These are phyloP conservation scores for Malassezia caprae DNA, from an alignment of 1,284 basidiomycete species.

Conservation along the genomic window DNA sequence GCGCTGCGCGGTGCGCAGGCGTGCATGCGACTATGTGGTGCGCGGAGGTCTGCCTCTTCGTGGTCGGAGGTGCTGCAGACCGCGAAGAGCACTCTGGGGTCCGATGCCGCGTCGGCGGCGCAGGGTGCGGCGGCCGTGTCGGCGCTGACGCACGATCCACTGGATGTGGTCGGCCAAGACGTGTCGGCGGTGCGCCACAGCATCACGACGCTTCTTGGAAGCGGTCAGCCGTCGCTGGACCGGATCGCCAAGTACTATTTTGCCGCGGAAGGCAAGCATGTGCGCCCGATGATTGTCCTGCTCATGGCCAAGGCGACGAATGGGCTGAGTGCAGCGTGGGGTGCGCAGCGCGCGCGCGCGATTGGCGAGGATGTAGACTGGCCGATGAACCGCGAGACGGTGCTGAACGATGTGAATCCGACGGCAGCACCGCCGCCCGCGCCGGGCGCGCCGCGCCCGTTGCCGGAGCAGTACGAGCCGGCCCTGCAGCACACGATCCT, in stretches of 20 bases:
- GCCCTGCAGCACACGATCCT: constrained; percentile 50
- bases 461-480: not conserved
- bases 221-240: constrained; percentile 74
- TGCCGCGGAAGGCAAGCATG: constrained; percentile 61
- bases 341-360: constrained; percentile 31
- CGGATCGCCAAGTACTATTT: constrained; percentile 90
- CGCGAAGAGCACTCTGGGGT: constrained; percentile 2
- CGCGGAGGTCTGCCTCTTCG: not conserved
- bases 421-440: constrained; percentile 23
- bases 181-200: constrained; percentile 65
- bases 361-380: constrained; percentile 30
- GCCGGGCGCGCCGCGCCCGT: not conserved
- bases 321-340: constrained; percentile 57
- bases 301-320: constrained; percentile 87
- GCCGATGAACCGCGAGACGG: constrained; percentile 57
- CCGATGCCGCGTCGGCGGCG: not conserved
- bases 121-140: not conserved
- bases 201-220: constrained; percentile 70
- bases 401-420: constrained; percentile 76
- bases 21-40: not conserved
- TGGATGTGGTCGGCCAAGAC: constrained; percentile 50
- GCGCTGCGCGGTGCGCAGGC: not conserved
- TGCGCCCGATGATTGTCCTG: constrained; percentile 79
- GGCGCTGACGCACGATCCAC: constrained; percentile 22
- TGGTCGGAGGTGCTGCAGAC: constrained; percentile 9